These are phyloP conservation scores for Silene coronaria DNA, from an alignment of 179 eudicot genomes.

Conservation along the genomic window DNA sequence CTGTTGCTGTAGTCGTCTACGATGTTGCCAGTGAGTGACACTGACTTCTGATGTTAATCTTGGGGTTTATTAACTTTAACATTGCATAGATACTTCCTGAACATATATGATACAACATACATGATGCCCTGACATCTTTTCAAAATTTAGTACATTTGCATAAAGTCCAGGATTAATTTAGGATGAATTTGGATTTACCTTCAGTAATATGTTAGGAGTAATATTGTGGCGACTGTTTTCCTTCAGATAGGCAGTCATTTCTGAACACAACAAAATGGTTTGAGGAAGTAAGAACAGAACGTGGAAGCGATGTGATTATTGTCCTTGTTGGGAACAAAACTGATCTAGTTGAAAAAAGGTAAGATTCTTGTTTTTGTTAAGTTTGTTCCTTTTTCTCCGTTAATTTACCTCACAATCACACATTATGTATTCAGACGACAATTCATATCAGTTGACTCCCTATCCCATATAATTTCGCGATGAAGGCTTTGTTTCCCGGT, in stretches of 20 bases:
- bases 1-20: conserved; percentile 76
- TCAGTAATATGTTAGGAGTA: background rate
- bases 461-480: background rate
- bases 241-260: conserved; percentile 77
- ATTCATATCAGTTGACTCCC: background rate
- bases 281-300: conserved; percentile 77
- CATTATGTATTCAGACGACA: background rate
- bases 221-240: conserved; percentile 14
- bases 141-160: background rate
- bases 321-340: conserved; percentile 89
- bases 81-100: background rate
- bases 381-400: background rate
- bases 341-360: conserved; percentile 89
- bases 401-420: background rate
- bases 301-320: conserved; percentile 75
- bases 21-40: conserved; percentile 71
- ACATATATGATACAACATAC: background rate
- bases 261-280: conserved; percentile 84
- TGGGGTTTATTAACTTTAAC: background rate
- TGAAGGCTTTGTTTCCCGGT: background rate
- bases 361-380: background rate
- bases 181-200: background rate
- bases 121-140: background rate
- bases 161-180: background rate
- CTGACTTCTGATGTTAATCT: background rate